Conservation (phyloP, 2,329 filamentous ascomycete genomes). For the Cephalotrichum gorgonifer region DNA sequence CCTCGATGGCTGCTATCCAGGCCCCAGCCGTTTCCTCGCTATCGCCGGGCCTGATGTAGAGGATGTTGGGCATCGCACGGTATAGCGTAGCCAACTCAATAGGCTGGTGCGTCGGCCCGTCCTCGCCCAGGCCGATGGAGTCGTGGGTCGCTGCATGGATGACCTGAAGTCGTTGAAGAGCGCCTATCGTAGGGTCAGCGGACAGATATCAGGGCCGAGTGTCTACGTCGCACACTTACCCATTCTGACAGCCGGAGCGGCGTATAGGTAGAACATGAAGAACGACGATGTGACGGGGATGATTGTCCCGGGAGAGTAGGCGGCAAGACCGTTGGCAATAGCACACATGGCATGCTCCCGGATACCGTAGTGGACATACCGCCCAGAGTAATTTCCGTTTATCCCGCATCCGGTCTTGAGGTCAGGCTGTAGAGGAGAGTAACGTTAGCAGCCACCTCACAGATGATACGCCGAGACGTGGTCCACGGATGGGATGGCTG, state of each 20-base stretch:
- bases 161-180: slow-evolving; percentile 78
- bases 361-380: slow-evolving; percentile 88
- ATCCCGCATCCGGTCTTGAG: slow-evolving; percentile 21
- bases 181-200: slow-evolving; percentile 14
- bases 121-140: slow-evolving; percentile 97
- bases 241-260: slow-evolving; percentile 87
- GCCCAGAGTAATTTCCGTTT: slow-evolving; percentile 74
- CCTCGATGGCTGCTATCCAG: slow-evolving; percentile 90
- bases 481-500: slow-evolving; percentile 46
- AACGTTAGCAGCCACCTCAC: not conserved
- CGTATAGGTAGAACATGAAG: slow-evolving; percentile 99
- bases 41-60: slow-evolving; percentile 98
- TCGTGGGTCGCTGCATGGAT: slow-evolving; percentile 98
- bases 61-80: slow-evolving; percentile 96
- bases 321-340: slow-evolving; percentile 89
- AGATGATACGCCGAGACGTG: not conserved
- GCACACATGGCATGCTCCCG: slow-evolving; percentile 88
- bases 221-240: slow-evolving; percentile 60
- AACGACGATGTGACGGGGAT: slow-evolving; percentile 94
- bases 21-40: slow-evolving; percentile 97
- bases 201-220: not conserved
- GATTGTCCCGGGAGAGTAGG: slow-evolving; percentile 77
- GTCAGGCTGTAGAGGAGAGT: slow-evolving; percentile 18
- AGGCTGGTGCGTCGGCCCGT: slow-evolving; percentile 96
- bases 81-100: slow-evolving; percentile 98